A percentile compares a stretch with the other conserved stretches of the same genome.
Evolutionary conservation across 129 eudicot species (phyloP).

Genomic region (Centaurea solstitialis): DNA sequence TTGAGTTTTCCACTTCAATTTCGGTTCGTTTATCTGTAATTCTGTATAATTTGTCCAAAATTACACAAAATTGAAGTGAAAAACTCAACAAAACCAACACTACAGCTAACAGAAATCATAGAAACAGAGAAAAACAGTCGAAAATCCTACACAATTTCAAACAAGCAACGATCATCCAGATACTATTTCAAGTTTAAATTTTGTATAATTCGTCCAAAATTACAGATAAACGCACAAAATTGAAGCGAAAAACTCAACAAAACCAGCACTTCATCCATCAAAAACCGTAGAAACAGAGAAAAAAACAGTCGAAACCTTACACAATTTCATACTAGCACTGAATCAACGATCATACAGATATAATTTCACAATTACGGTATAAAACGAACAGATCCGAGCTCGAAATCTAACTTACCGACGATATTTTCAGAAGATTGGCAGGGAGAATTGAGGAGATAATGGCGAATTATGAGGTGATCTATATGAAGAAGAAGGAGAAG

Average conservation of each 20-base stretch:
- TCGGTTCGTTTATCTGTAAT: too few relatives aligned
- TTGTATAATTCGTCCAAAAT: too few relatives aligned
- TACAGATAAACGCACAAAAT: slow-evolving; percentile 8
- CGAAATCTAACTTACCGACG: slow-evolving; percentile 20
- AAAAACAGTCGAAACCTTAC: slow-evolving; percentile 5
- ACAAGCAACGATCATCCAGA: not conserved
- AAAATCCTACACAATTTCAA: not conserved
- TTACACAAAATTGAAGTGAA: not conserved
- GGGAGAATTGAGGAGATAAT: slow-evolving; percentile 1
- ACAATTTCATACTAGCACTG: not conserved
- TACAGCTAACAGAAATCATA: not conserved
- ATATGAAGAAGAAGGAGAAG: not conserved
- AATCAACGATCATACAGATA: not conserved
- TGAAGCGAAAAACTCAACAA: not conserved
- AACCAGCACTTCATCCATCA: not conserved
- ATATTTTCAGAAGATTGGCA: not conserved
- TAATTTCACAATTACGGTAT: too few relatives aligned
- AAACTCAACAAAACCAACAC: not conserved
- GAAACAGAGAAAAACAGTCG: slow-evolving; percentile 4
- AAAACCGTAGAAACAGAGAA: not conserved
- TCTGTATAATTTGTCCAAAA: too few relatives aligned
- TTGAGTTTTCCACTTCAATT: too few relatives aligned
- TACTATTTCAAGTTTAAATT: not conserved
- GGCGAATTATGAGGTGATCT: slow-evolving; percentile 18
- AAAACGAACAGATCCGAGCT: not conserved